These are phyloP conservation scores for Zygoascus meyerae DNA, from an alignment of 1,139 yeast genomes.

Conservation along the genomic window DNA sequence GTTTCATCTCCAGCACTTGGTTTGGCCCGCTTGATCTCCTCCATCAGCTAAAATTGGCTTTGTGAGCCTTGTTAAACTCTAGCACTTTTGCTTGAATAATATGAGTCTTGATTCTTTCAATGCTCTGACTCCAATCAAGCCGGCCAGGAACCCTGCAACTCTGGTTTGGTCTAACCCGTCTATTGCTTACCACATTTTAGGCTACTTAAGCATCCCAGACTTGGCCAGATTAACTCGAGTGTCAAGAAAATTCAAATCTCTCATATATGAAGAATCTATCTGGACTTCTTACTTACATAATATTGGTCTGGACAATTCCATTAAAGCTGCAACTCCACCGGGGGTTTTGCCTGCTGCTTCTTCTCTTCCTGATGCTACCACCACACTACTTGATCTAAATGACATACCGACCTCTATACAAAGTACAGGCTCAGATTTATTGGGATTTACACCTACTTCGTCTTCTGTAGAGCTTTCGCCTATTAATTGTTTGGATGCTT, in stretches of 20 bases:
- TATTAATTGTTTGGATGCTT: conserved; percentile 12
- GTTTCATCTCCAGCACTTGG: too few relatives aligned
- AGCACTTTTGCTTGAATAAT: not conserved
- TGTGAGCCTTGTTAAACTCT: too few relatives aligned
- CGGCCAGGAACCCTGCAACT: conserved; percentile 1
- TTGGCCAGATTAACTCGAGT: conserved; percentile 27
- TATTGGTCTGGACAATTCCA: conserved; percentile 33
- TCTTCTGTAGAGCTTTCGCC: not conserved
- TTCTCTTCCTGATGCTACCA: too few relatives aligned
- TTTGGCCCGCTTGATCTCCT: too few relatives aligned
- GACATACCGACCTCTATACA: not conserved
- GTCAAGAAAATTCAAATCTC: conserved; percentile 33
- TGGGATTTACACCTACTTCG: not conserved
- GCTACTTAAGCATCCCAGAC: conserved; percentile 23
- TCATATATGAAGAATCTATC: conserved; percentile 32
- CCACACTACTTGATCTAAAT: too few relatives aligned
- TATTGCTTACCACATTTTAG: conserved; percentile 8
- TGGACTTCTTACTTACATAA: conserved; percentile 48
- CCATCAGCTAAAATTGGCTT: too few relatives aligned
- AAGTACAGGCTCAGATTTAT: not conserved
- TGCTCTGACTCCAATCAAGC: conserved; percentile 1
- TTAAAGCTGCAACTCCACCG: conserved; percentile 1
- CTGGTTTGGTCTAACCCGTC: conserved; percentile 1
- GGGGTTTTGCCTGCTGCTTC: not conserved
- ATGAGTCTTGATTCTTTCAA: conserved; percentile 8